Base-by-base conservation (phyloP, 1,284 basidiomycete genomes). In the Grifola frondosa region DNA sequence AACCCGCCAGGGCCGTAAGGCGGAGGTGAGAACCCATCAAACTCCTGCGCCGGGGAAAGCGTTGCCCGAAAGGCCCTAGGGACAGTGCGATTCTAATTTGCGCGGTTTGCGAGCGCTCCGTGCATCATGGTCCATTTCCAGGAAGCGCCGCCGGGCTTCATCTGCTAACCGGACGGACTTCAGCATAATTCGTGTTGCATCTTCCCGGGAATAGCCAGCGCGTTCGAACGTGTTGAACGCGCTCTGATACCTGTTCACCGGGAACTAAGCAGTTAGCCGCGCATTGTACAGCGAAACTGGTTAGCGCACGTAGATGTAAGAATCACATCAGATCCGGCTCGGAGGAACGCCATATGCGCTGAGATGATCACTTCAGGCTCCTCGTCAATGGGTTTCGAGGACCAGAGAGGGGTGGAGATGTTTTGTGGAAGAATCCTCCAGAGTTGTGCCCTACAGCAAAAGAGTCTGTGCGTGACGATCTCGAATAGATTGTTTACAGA, bases 31-130 rank as follows among this genome's bases (percentile, higher is more conserved):
- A 78, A 69, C 6, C 85, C 88, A 45, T 75, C 71, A 56, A 83
- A 91, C 59, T 91, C 88, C 53, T 89, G 84, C 21, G 82, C 76
- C 0, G 83, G 81, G 6, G 64, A 61, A 12, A 89, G 67, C 2
- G 77, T 81, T 2, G 85, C 81, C 89, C 88, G 54, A 78, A 90
- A 0, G 87, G 81, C 7, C 89, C 88, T 15, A 91, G 65, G 4
- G 86, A 86, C 3, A 92, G 70, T 1, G 78, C 83, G 33, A 90
- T 74, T 32, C 66, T 67, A 35, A 73, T 60, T 29, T 29, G 23
- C 33, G 41, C 16, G 30, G 36, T 4, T 25, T 26, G 59, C 58
- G 19, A n/a, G n/a, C n/a, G n/a, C n/a, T n/a, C 46, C 37, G 29
- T 15, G 30, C 17, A 21, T 34, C 23, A 49, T 35, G 15, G 11